These are phyloP conservation scores for Gossypium raimondii DNA, from an alignment of 345 rosid genomes.

Conservation along the genomic window DNA sequence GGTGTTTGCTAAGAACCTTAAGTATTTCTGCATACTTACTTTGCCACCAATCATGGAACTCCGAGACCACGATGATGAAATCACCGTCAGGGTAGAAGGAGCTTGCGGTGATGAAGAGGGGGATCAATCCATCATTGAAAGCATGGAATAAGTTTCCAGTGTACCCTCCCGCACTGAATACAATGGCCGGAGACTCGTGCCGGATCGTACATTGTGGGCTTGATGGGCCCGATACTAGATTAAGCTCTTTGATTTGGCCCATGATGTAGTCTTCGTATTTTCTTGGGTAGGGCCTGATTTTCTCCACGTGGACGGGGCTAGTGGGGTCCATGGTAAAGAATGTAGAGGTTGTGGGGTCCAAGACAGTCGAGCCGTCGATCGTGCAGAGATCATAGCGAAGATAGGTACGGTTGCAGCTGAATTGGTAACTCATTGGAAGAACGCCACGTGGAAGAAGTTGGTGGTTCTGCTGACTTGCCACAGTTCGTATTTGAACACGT, in stretches of 20 bases:
- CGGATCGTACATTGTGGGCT: slow-evolving; percentile 21
- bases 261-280: slow-evolving; percentile 30
- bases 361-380: slow-evolving; percentile 26
- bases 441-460: neutral
- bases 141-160: slow-evolving; percentile 65
- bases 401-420: slow-evolving; percentile 38
- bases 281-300: slow-evolving; percentile 38
- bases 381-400: slow-evolving; percentile 32
- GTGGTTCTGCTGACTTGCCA: neutral
- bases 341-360: slow-evolving; percentile 29
- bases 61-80: slow-evolving; percentile 37
- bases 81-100: slow-evolving; percentile 33
- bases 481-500: neutral
- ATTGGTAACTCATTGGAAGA: neutral
- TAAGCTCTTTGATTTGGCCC: slow-evolving; percentile 33
- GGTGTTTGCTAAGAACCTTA: slow-evolving; percentile 26
- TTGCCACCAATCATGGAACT: slow-evolving; percentile 55
- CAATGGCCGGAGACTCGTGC: slow-evolving; percentile 47
- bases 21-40: slow-evolving; percentile 40
- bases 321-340: slow-evolving; percentile 21
- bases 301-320: neutral
- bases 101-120: slow-evolving; percentile 55
- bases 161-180: slow-evolving; percentile 60
- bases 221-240: slow-evolving; percentile 22
- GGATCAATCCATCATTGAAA: slow-evolving; percentile 56